phyloP scores from a whole-genome alignment of 2,329 filamentous ascomycete genomes.

The Cladophialophora bantiana region DNA sequence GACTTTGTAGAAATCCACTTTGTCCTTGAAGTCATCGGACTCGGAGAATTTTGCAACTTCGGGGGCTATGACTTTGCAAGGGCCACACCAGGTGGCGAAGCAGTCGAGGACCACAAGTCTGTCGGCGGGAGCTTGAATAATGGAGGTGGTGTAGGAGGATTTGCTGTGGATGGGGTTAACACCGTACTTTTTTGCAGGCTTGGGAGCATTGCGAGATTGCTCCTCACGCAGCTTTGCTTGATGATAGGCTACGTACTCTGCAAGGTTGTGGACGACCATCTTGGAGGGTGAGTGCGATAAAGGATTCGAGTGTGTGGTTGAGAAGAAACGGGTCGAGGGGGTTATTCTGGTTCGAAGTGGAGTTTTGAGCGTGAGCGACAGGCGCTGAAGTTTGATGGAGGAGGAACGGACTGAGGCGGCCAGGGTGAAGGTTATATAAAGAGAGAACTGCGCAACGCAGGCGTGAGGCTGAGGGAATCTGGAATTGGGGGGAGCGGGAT shows the following conservation, averaged over 20 bases:
- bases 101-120: conserved; percentile 80
- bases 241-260: conserved; percentile 44
- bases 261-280: conserved; percentile 55
- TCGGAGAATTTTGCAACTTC: conserved; percentile 62
- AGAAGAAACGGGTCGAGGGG: conserved; percentile 41
- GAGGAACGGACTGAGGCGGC: conserved; percentile 36
- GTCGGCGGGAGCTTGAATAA: conserved; percentile 57
- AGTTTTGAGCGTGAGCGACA: conserved; percentile 20
- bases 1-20: conserved; percentile 82
- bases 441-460: background rate
- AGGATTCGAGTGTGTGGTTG: conserved; percentile 45
- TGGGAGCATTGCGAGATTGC: conserved; percentile 30
- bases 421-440: conserved; percentile 43
- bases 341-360: conserved; percentile 20
- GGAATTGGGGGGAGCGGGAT: background rate
- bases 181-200: conserved; percentile 37
- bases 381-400: conserved; percentile 32
- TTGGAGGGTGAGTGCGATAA: conserved; percentile 53
- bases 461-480: conserved; percentile 13
- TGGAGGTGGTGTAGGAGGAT: conserved; percentile 63
- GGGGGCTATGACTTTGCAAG: conserved; percentile 90
- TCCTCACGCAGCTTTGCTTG: conserved; percentile 41
- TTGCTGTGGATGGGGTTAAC: conserved; percentile 56
- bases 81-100: conserved; percentile 91
- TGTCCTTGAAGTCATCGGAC: conserved; percentile 65